Base-by-base conservation (phyloP, 441 rosid species). In the Euphorbia corollata region DNA sequence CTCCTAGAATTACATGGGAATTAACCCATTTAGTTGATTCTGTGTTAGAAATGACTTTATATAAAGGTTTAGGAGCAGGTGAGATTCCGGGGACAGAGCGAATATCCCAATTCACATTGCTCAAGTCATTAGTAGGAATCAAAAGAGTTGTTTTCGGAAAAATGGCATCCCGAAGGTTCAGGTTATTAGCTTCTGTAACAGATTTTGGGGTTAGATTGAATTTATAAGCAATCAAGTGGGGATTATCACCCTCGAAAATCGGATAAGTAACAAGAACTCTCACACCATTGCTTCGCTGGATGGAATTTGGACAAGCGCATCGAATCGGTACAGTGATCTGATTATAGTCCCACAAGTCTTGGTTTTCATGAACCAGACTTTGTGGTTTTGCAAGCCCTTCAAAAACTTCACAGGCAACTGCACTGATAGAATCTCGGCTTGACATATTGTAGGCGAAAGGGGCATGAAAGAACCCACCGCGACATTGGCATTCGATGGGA, bases 141-240 rank as follows among this genome's bases (percentile, higher is more conserved):
- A 79, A 71, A 10, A 79, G 9, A n/a, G 76, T 65, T 65, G 80
- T 76, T 57, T 38, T n/a, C 58, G 82, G 74, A 63, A 61, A 79
- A 68, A 79, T 65, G 34, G 74, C 18, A 9, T 34, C 23, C 55
- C 24, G 20, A 8, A 65, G 51, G 18, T 19, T 45, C 60, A 71
- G 24, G 13, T 60, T 38, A 71, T 76, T 79, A 22, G 75, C 75
- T 56, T 73, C 62, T 66, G 64, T 51, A 8, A 73, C 71, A 63
- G 11, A 16, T 30, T 54, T 45, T 39, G 66, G 68, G 6, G 61
- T 36, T 4, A 76, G 27, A 43, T 23, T 41, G 38, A 55, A 39
- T 56, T 66, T 66, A 20, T 47, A 5, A 38, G 61, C 69, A 41
- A 66, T 55, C 18, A 39, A 34, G 12, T 56, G 22, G 8, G 22